These are phyloP conservation scores for Raddia distichophylla DNA, from an alignment of 176 grass and related monocot genomes.

Conservation along the genomic window DNA sequence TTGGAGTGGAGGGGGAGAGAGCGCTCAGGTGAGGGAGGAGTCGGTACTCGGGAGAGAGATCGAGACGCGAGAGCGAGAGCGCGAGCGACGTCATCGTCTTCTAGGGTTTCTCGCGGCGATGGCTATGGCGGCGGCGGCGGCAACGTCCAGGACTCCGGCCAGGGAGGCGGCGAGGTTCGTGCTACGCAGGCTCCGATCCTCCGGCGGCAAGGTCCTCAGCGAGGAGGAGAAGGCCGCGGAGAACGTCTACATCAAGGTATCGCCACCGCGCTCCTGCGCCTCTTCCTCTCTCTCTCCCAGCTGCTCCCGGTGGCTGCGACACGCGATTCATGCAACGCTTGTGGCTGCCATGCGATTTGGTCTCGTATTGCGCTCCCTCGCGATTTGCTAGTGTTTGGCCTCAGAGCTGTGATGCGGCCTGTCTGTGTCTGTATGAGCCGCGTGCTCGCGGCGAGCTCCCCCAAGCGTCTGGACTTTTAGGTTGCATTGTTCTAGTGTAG, in stretches of 20 bases:
- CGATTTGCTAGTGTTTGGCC: neutral
- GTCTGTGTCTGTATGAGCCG: neutral
- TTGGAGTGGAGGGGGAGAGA: neutral
- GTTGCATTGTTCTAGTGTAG: neutral
- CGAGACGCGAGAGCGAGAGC: neutral
- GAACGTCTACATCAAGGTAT: constrained; percentile 87
- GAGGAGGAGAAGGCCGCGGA: constrained; percentile 90
- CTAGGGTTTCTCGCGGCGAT: constrained; percentile 48
- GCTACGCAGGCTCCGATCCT: constrained; percentile 60
- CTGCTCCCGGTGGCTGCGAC: neutral
- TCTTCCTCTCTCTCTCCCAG: neutral
- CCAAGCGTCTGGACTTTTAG: neutral
- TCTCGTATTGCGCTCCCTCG: neutral
- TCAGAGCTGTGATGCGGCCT: neutral
- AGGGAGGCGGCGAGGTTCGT: constrained; percentile 55
- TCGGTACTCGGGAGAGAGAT: neutral
- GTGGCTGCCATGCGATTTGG: neutral
- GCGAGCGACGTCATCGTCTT: neutral
- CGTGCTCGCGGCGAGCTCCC: neutral
- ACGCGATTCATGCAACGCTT: neutral
- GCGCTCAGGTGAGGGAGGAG: neutral
- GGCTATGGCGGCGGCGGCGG: constrained; percentile 43
- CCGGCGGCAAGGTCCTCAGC: constrained; percentile 81
- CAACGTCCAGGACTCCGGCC: neutral
- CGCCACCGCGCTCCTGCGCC: neutral